Percentiles rank a stretch among this genome's conserved stretches.
phyloP scores from a whole-genome alignment of 1,284 basidiomycete species.

The Trichosporon coremiiforme region DNA sequence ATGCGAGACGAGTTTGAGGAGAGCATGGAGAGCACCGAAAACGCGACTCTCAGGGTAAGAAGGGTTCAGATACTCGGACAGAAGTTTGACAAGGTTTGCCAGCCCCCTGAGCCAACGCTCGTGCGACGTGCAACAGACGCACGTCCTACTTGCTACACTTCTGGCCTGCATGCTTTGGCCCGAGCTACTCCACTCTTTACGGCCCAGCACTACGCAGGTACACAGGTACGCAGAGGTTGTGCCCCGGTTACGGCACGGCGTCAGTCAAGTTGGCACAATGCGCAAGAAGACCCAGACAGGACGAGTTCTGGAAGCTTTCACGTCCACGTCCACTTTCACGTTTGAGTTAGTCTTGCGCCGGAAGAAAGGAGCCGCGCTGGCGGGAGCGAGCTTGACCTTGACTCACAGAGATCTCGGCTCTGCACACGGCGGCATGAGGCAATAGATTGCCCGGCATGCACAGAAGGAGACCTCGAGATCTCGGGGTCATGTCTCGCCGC shows the following conservation, averaged over 20 bases:
- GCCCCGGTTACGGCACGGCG: not conserved
- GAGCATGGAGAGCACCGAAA: no score
- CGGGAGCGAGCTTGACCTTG: not conserved
- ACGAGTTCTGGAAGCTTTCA: not conserved
- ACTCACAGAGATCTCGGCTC: not conserved
- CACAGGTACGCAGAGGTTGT: no score
- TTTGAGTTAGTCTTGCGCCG: not conserved
- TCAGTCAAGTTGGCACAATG: no score
- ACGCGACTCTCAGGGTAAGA: no score
- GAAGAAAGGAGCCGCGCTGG: slow-evolving; percentile 1
- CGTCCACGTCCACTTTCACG: not conserved
- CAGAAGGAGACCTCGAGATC: no score
- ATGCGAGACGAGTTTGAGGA: no score
- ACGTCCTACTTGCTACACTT: no score
- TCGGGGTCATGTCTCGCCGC: no score
- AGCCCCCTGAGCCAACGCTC: slow-evolving; percentile 1
- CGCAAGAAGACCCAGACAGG: not conserved
- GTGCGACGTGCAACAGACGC: not conserved
- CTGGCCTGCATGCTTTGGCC: no score
- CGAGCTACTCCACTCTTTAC: not conserved
- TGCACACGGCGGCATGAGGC: not conserved
- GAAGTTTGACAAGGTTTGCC: not conserved
- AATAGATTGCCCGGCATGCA: slow-evolving; percentile 6
- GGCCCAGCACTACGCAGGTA: no score
- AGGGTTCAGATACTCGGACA: not conserved